Conservation (phyloP, 495 filamentous ascomycete genomes). For the Apiosordaria backusii region DNA sequence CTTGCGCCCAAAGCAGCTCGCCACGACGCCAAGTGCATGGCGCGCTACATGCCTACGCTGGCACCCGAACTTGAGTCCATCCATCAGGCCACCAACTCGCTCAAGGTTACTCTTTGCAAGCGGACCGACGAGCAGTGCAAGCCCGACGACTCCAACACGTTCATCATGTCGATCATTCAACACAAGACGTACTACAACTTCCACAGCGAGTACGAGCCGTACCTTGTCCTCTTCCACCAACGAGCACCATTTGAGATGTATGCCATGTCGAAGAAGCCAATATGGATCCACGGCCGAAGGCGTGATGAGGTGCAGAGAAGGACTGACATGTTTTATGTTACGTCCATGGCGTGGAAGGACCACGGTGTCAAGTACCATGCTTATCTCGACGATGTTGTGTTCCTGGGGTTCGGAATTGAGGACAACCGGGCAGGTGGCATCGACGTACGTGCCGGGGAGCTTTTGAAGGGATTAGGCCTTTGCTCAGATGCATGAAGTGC, state of each 20-base stretch:
- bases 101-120: constrained; percentile 49
- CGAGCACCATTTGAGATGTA: constrained; percentile 47
- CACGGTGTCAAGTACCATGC: constrained; percentile 46
- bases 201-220: constrained; percentile 53
- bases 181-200: constrained; percentile 46
- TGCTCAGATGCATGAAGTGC: constrained; percentile 21
- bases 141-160: constrained; percentile 42
- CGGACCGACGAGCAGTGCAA: constrained; percentile 44
- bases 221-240: constrained; percentile 47
- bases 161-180: constrained; percentile 50
- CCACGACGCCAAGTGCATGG: constrained; percentile 40
- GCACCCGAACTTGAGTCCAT: constrained; percentile 38
- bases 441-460: constrained; percentile 45
- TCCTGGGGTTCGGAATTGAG: constrained; percentile 51
- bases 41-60: constrained; percentile 37
- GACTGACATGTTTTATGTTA: constrained; percentile 50
- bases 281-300: constrained; percentile 50
- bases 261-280: constrained; percentile 46
- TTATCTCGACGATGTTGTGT: constrained; percentile 47
- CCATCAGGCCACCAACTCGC: constrained; percentile 56
- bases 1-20: constrained; percentile 30
- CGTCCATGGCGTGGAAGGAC: constrained; percentile 50
- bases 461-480: constrained; percentile 40
- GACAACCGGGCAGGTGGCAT: constrained; percentile 43
- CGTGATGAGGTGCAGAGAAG: constrained; percentile 26